Evolutionary conservation across 345 rosid species (phyloP).

Genomic region (Pelargonium nanum): DNA sequence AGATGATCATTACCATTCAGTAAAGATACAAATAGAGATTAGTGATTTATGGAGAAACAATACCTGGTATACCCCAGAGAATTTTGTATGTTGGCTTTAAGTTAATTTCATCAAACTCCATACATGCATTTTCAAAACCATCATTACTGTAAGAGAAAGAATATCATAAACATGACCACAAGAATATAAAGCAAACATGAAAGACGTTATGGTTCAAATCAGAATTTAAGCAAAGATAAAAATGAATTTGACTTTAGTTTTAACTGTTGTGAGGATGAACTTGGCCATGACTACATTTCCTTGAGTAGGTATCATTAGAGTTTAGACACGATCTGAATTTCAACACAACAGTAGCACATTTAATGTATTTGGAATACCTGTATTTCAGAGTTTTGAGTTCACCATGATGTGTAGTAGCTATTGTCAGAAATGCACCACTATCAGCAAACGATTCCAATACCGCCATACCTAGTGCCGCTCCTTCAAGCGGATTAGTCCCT

Average conservation of each 20-base stretch:
- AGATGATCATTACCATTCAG: not conserved
- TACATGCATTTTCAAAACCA: conserved; percentile 83
- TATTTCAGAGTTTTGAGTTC: conserved; percentile 88
- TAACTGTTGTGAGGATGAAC: not conserved
- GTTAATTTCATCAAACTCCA: conserved; percentile 92
- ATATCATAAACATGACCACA: conserved; percentile 7
- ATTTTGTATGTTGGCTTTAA: conserved; percentile 84
- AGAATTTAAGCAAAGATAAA: not conserved
- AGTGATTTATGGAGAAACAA: conserved; percentile 7
- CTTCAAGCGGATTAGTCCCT: conserved; percentile 97
- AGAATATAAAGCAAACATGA: conserved; percentile 5
- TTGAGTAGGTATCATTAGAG: not conserved
- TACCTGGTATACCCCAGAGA: conserved; percentile 99
- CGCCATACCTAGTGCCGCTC: conserved; percentile 93
- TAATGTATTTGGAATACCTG: conserved; percentile 31
- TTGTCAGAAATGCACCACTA: conserved; percentile 62
- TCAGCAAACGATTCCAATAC: conserved; percentile 76
- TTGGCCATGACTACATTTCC: conserved; percentile 3
- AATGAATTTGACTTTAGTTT: not conserved
- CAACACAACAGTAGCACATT: not conserved
- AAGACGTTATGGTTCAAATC: not conserved
- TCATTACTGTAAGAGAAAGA: conserved; percentile 39
- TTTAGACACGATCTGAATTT: no score
- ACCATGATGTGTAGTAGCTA: conserved; percentile 91
- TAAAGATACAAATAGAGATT: not conserved